These are phyloP conservation scores for Syzygium jambos DNA, from an alignment of 345 rosid species.

Conservation along the genomic window DNA sequence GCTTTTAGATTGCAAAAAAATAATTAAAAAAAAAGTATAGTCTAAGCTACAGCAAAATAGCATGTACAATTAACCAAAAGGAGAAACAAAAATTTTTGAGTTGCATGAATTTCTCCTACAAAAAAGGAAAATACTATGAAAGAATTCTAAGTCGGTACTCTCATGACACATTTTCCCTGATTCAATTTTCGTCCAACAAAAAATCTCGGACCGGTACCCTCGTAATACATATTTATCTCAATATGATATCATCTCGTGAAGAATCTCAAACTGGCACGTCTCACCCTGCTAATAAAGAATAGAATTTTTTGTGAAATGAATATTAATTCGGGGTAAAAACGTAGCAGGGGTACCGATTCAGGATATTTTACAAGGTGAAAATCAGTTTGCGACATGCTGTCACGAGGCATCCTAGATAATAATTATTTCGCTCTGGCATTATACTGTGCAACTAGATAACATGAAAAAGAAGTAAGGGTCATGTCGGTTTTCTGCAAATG, in stretches of 20 bases:
- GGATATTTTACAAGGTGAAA: background rate
- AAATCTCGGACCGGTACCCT: accelerated
- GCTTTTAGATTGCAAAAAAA: background rate
- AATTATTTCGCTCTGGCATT: background rate
- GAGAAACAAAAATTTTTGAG: background rate
- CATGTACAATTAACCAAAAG: background rate
- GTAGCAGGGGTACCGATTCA: accelerated
- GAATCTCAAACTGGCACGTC: accelerated
- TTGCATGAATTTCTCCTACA: background rate
- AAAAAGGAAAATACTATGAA: background rate
- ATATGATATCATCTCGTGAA: background rate
- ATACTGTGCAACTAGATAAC: background rate
- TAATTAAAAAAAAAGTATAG: background rate
- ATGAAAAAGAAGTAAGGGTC: background rate
- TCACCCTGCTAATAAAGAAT: background rate
- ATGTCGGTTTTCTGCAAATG: too few species aligned
- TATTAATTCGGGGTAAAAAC: background rate
- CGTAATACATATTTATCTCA: background rate
- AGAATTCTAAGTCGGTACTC: background rate
- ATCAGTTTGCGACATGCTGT: background rate
- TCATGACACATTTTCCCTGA: background rate
- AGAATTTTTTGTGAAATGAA: background rate
- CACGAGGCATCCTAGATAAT: background rate
- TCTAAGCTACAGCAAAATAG: background rate
- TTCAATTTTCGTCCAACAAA: background rate